phyloP scores from a whole-genome alignment of 495 filamentous ascomycete genomes.

The Penicillium odoratum region DNA sequence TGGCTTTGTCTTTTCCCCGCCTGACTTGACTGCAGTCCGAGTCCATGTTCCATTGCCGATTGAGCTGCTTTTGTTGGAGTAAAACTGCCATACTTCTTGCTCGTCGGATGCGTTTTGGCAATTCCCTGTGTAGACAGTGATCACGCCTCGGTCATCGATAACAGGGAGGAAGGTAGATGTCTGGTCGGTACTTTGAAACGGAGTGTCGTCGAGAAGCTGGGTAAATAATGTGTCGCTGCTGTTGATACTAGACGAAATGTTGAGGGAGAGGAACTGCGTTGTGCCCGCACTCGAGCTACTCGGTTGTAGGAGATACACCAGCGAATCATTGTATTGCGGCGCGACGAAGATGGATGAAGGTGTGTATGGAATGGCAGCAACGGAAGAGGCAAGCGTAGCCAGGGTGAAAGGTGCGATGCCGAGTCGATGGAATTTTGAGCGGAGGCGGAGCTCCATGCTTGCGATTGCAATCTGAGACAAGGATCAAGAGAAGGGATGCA shows the following conservation, averaged over 20 bases:
- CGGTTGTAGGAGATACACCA: constrained; percentile 62
- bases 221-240: constrained; percentile 51
- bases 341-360: constrained; percentile 68
- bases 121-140: constrained; percentile 69
- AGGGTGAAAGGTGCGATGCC: constrained; percentile 24
- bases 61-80: constrained; percentile 33
- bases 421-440: constrained; percentile 18
- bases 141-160: constrained; percentile 62
- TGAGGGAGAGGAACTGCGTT: constrained; percentile 60
- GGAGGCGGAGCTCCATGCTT: constrained; percentile 24
- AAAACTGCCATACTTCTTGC: constrained; percentile 58
- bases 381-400: constrained; percentile 17
- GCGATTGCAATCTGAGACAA: constrained; percentile 28
- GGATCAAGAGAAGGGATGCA: constrained; percentile 23
- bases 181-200: constrained; percentile 56
- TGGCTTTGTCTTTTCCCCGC: constrained; percentile 43
- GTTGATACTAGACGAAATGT: constrained; percentile 58
- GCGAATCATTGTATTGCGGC: constrained; percentile 44
- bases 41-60: constrained; percentile 60
- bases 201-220: constrained; percentile 60
- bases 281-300: constrained; percentile 39
- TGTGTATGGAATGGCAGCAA: constrained; percentile 65
- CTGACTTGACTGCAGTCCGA: constrained; percentile 26
- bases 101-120: constrained; percentile 51
- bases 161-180: constrained; percentile 59